Evolutionary conservation across 352 stramenopile genomes (phyloP), one percentile per base, ranked within the genome.

Genomic region (Pythium aphanidermatum): DNA sequence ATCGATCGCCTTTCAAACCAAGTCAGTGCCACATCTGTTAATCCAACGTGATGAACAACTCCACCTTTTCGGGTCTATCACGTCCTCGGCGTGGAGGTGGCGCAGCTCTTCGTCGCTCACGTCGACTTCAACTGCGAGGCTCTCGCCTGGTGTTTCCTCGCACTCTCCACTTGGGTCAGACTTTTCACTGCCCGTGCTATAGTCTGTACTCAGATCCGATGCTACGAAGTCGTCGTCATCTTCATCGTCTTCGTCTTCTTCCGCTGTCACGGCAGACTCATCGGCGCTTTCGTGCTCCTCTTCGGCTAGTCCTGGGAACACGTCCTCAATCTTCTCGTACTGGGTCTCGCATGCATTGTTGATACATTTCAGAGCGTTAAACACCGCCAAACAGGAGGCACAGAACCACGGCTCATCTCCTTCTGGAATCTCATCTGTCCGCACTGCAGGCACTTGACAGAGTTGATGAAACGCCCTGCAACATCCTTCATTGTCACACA

Each of bases 371-470:
- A 94, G 65, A 17, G 68, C 82, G 47, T 92, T 77, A 47, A 91
- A 94, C 11, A 86, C 35, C 5, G 79, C 63, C 20, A 83, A 55
- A 60, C 82, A 94, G 11, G 85, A 68, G 33, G 83, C 56, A 54
- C 82, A 94, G 62, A 85, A 94, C 82, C 82, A 94, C 53, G 67
- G 63, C 21, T 84, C 76, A 2, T 74, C 65, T 3, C 77, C 82
- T 19, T 51, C 48, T 1, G 82, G 82, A 17, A 94, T 86, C 2
- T 76, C 70, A 16, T 60, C 48, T 5, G 81, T 90, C 23, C 60
- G 17, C 0, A 94, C 55, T 17, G 63, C 38, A 9, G 82, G 82
- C 0, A 63, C 67, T 52, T 91, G 78, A 39, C 82, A 94, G 24
- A 68, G 55, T 34, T 94, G 82, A 34, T 94, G 82, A 44, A 91